A percentile compares a stretch with the other conserved stretches of the same genome.
Conservation (phyloP, 2,329 filamentous ascomycete genomes). For the Paraconiothyrium sp. region DNA sequence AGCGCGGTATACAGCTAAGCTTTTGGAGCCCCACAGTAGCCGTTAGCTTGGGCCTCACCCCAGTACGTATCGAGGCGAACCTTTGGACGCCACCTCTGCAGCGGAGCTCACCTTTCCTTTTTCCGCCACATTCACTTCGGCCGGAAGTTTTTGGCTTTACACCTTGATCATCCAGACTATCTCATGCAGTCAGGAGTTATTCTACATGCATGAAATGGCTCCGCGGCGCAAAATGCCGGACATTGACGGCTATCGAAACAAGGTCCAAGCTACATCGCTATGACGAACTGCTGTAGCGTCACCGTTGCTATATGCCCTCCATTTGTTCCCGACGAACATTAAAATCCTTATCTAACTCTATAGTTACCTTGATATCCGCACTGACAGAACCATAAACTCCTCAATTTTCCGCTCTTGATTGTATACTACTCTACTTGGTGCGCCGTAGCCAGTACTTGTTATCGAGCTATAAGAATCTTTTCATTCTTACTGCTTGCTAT, state of each 20-base stretch:
- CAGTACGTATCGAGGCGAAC: neutral
- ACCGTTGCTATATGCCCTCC: neutral
- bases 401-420: neutral
- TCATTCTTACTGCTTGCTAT: too few relatives aligned
- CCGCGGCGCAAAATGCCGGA: conserved; percentile 1
- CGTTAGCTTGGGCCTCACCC: neutral
- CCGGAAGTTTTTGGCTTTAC: neutral
- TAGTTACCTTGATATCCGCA: neutral
- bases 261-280: conserved; percentile 1
- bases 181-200: neutral
- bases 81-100: neutral
- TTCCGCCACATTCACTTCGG: neutral
- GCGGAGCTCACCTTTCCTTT: neutral
- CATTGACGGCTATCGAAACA: conserved; percentile 1
- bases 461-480: neutral
- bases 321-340: neutral
- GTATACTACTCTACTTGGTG: too few relatives aligned
- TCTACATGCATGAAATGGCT: neutral
- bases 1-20: conserved; percentile 1
- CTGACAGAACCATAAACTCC: neutral
- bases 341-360: neutral
- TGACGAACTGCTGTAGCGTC: conserved; percentile 5
- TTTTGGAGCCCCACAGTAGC: conserved; percentile 10
- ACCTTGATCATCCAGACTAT: neutral
- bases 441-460: too few relatives aligned